Evolutionary conservation across 176 grass and related monocot species (phyloP).

Genomic region (Alloteropsis semialata): DNA sequence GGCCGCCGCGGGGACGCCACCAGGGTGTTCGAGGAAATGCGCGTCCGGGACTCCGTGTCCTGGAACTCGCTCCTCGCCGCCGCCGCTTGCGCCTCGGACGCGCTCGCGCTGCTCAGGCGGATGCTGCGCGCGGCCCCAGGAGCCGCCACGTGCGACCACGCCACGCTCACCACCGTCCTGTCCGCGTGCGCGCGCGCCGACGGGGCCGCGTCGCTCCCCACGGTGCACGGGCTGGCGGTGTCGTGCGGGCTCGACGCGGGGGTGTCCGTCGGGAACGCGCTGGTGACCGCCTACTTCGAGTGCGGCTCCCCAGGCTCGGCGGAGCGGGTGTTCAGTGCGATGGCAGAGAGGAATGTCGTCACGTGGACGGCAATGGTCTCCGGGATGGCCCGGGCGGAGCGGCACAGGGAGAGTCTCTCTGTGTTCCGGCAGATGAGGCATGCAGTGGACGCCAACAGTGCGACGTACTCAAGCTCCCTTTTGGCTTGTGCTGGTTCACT

Average conservation of each 20-base stretch:
- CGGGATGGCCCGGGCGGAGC: slow-evolving; percentile 52
- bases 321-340: slow-evolving; percentile 44
- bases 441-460: slow-evolving; percentile 50
- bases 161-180: slow-evolving; percentile 67
- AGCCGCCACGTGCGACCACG: slow-evolving; percentile 37
- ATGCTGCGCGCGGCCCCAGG: slow-evolving; percentile 40
- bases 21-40: slow-evolving; percentile 79
- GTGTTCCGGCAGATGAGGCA: slow-evolving; percentile 59
- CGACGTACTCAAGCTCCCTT: slow-evolving; percentile 60
- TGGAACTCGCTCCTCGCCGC: slow-evolving; percentile 79
- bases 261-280: slow-evolving; percentile 60
- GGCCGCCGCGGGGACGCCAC: slow-evolving; percentile 37
- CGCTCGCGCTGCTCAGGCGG: slow-evolving; percentile 42
- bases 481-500: slow-evolving; percentile 58
- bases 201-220: slow-evolving; percentile 2
- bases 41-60: slow-evolving; percentile 64
- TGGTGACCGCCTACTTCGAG: slow-evolving; percentile 65
- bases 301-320: slow-evolving; percentile 36
- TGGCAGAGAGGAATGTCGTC: slow-evolving; percentile 63
- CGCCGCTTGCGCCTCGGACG: slow-evolving; percentile 15
- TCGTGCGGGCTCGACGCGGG: slow-evolving; percentile 35
- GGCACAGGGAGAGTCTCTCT: slow-evolving; percentile 49
- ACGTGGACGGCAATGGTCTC: slow-evolving; percentile 89
- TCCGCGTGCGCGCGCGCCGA: slow-evolving; percentile 40
- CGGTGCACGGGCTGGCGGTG: slow-evolving; percentile 51